phyloP scores from a whole-genome alignment of 192 early-diverging fungal genomes.

The Coemansia sp. region DNA sequence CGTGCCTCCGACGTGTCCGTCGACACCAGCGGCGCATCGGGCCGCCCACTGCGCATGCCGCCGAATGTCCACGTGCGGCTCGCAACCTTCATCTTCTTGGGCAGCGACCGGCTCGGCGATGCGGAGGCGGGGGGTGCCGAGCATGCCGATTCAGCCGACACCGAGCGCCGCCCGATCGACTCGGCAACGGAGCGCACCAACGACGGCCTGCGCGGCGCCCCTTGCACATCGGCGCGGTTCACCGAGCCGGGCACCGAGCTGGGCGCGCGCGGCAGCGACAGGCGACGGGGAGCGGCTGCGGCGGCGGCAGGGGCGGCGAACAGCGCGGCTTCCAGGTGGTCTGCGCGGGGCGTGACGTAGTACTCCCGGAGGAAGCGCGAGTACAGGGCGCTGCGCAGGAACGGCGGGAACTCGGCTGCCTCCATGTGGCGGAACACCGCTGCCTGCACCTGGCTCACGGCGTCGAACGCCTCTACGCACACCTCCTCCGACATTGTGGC shows the following conservation, averaged over 20 bases:
- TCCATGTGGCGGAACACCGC: slow-evolving; percentile 68
- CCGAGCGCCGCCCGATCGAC: slow-evolving; percentile 14
- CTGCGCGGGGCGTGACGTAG: slow-evolving; percentile 43
- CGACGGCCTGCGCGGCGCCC: slow-evolving; percentile 11
- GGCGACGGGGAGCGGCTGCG: background rate
- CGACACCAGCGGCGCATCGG: slow-evolving; percentile 26
- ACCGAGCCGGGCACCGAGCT: background rate
- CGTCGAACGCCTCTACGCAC: slow-evolving; percentile 36
- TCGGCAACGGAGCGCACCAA: slow-evolving; percentile 17
- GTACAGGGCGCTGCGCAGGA: slow-evolving; percentile 63
- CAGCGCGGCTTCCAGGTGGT: slow-evolving; percentile 27
- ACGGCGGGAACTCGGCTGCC: slow-evolving; percentile 58
- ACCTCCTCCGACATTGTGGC: slow-evolving; percentile 5
- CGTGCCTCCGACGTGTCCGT: slow-evolving; percentile 17
- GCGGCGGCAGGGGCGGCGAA: slow-evolving; percentile 8
- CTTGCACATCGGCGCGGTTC: background rate
- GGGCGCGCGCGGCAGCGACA: background rate
- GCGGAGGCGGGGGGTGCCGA: background rate
- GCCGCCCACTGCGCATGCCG: slow-evolving; percentile 2
- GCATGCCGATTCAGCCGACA: slow-evolving; percentile 4
- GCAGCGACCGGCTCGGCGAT: background rate
- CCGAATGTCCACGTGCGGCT: slow-evolving; percentile 25
- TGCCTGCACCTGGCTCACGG: slow-evolving; percentile 54
- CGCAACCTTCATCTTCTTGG: background rate
- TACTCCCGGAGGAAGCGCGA: slow-evolving; percentile 62